Evolutionary conservation across 129 eudicot species (phyloP).

Genomic region (Oenanthe sinensis): DNA sequence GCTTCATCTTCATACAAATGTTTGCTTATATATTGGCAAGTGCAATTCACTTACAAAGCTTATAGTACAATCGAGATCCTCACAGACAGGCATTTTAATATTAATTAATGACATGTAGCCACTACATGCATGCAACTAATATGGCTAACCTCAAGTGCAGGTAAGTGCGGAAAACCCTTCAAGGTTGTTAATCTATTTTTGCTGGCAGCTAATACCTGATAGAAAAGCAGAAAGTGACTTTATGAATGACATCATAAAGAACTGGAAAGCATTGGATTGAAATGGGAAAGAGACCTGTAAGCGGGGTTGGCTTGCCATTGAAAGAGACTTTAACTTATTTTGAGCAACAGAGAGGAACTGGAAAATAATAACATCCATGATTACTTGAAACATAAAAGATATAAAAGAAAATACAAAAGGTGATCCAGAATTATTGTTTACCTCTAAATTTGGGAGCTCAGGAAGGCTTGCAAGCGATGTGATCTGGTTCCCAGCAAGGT

Average conservation of each 20-base stretch:
- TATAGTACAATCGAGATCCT: background rate
- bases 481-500: slow-evolving; percentile 98
- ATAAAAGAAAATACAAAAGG: background rate
- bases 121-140: background rate
- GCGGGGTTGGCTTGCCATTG: slow-evolving; percentile 98
- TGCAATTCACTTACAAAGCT: background rate
- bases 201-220: slow-evolving; percentile 99
- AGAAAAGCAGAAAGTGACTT: slow-evolving; percentile 9
- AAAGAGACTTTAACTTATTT: slow-evolving; percentile 87
- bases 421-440: slow-evolving; percentile 16
- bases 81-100: background rate
- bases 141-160: slow-evolving; percentile 85
- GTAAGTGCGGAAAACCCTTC: slow-evolving; percentile 88
- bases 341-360: slow-evolving; percentile 98
- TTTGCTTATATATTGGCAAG: background rate
- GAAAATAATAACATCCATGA: slow-evolving; percentile 1
- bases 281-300: slow-evolving; percentile 57
- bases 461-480: slow-evolving; percentile 87
- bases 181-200: slow-evolving; percentile 87
- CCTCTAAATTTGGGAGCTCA: slow-evolving; percentile 95
- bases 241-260: slow-evolving; percentile 9
- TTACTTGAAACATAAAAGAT: slow-evolving; percentile 5
- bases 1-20: background rate
- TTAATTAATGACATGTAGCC: background rate
- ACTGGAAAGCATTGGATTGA: background rate